phyloP scores from a whole-genome alignment of 179 eudicot species.

The Beta lomatogona region DNA sequence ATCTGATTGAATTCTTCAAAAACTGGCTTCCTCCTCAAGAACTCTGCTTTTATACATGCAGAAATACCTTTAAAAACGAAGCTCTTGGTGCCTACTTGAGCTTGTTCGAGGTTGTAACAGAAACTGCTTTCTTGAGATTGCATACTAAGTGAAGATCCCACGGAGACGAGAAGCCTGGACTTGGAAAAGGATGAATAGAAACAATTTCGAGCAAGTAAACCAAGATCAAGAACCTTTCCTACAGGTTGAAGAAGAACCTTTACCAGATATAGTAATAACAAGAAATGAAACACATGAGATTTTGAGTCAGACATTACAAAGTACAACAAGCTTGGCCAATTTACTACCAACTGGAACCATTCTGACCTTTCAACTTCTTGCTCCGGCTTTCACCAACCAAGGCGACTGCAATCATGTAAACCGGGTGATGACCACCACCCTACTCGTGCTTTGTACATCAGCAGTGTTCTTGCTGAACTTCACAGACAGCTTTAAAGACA shows the following conservation, averaged over 20 bases:
- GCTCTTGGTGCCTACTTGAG: no score
- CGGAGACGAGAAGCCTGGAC: no score
- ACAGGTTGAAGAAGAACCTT: background rate
- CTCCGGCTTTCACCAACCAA: slow-evolving; percentile 56
- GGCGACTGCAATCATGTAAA: slow-evolving; percentile 45
- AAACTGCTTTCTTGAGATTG: no score
- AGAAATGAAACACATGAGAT: background rate
- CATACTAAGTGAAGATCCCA: no score
- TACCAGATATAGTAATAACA: slow-evolving; percentile 1
- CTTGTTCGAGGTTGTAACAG: no score
- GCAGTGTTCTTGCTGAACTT: slow-evolving; percentile 54
- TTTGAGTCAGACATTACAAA: background rate
- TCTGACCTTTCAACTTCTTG: slow-evolving; percentile 57
- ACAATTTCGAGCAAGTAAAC: no score
- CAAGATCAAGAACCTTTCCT: background rate
- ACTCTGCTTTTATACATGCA: no score
- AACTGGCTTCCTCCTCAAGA: no score
- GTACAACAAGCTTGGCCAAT: slow-evolving; percentile 16
- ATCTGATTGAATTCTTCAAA: no score
- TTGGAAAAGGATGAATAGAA: no score
- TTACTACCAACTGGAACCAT: slow-evolving; percentile 40
- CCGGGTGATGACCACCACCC: slow-evolving; percentile 32
- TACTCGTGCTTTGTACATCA: slow-evolving; percentile 42
- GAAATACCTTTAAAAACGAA: no score
- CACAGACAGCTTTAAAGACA: slow-evolving; percentile 61